Evolutionary conservation across 129 eudicot genomes (phyloP), one percentile per base, ranked within the genome.

Genomic region (Pseudognaphalium luteoalbum): DNA sequence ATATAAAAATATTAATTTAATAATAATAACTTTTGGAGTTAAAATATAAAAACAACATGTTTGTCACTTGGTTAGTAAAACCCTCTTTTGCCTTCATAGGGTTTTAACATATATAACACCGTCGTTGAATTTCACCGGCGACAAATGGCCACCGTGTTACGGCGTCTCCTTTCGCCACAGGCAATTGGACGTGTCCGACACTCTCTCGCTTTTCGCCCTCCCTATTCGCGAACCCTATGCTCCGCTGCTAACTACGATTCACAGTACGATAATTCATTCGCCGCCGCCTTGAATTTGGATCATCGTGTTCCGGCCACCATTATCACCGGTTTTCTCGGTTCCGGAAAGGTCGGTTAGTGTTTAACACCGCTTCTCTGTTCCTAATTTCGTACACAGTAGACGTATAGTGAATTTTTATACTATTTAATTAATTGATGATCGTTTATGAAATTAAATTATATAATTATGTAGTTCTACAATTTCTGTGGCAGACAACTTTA

Each of bases 291-390:
- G 66, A 91, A 87, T 75, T 83, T 85, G 72, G 96, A 93, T 78
- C 54, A 81, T 71, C 92, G 98, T 17, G 87, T 93, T 29, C 92
- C 97, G 0, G 98, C 97, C 59, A 93, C 98, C 68, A 86, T 93
- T 10, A 90, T 93, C 80, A 93, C 98, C 29, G 98, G 98, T 1
- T 93, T 93, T 67, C 98, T 93, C 20, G 98, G 98, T 79, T 90
- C 98, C 32, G 98, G 98, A 58, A 93, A 93, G 97, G 98, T 85
- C 71, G 0, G 58, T 69, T 14, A 0, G 11, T 10, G 32, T 11
- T 44, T 50, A 51, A 32, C 17, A 2, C 62, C 42, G 6, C 20
- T 10, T 52, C 20, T 29, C 11, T 71, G 7, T 44, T 19, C 20
- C 21, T 33, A 28, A 4, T 30, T 11, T 14, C 10, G 59, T 19